Conservation (phyloP, 73 alveolate species). For the Paramecium biaurelia region DNA sequence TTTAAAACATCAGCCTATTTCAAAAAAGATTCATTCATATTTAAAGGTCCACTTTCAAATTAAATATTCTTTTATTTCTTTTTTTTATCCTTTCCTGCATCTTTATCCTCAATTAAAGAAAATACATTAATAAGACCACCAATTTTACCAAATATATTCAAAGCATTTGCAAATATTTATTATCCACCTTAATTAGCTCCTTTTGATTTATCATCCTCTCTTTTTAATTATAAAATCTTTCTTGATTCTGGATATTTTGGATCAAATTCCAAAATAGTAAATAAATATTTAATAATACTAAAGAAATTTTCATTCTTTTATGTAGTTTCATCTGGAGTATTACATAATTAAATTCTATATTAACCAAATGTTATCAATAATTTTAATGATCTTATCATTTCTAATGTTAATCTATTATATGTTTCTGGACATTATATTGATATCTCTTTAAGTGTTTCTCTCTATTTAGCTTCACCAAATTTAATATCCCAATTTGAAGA, state of each 20-base stretch:
- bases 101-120: slow-evolving; percentile 19
- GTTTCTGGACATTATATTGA: background rate
- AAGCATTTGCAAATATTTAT: background rate
- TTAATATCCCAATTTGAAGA: background rate
- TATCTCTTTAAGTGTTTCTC: background rate
- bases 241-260: slow-evolving; percentile 63
- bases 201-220: slow-evolving; percentile 48
- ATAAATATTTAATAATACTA: slow-evolving; percentile 1
- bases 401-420: slow-evolving; percentile 51
- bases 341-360: slow-evolving; percentile 30
- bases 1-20: slow-evolving; percentile 60
- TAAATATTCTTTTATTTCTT: slow-evolving; percentile 19
- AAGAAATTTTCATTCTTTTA: slow-evolving; percentile 29
- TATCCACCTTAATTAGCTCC: slow-evolving; percentile 1
- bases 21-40: slow-evolving; percentile 52
- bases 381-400: slow-evolving; percentile 46
- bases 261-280: slow-evolving; percentile 57
- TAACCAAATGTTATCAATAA: slow-evolving; percentile 44
- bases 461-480: background rate
- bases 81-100: slow-evolving; percentile 44
- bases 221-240: slow-evolving; percentile 25
- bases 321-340: background rate
- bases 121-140: slow-evolving; percentile 35
- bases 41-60: background rate
- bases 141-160: background rate